Evolutionary conservation across 2,329 filamentous ascomycete species (phyloP), one percentile per base, ranked within the genome.

Genomic region (Neofusicoccum sp.): DNA sequence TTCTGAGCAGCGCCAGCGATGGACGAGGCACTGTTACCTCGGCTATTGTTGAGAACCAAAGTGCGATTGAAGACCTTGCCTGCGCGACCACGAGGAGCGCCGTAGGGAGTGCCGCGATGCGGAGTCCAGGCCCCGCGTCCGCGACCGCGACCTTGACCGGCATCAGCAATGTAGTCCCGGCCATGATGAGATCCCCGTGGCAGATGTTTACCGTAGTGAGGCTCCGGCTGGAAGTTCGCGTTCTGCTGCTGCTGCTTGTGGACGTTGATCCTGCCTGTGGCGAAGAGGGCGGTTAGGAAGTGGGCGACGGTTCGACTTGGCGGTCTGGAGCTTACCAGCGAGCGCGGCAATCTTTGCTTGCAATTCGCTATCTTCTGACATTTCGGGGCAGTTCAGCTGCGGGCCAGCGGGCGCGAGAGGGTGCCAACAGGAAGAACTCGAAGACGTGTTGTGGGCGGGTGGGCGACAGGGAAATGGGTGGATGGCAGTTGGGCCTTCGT

Each of bases 241-340:
- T 7, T 50, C 39, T 54, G 39, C 37, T 62, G 47, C 16, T 52
- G 59, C 66, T 85, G 90, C 75, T 91, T 93, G 79, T 91, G 88
- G 59, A 88, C 86, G 74, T 93, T 93, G 73, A 95, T 94, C 77
- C 91, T 89, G 68, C 89, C 90, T 92, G 31, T 45, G n/a, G 39
- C 31, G 47, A 22, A 37, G 28, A 16, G 14, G 44, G 28, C 29
- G 36, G 56, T 60, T 45, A 63, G 41, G 12, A 41, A n/a, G 33
- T 36, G 16, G 31, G 47, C 66, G 52, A 22, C 16, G 54, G 62
- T 65, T 67, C 37, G 37, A 16, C 12, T 33, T 50, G 37, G 61
- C 43, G 45, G 64, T 61, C n/a, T 61, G 45, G 34, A 49, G 73
- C 77, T 74, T 75, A 85, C 84, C 84, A 76, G 83, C 81, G 70